Percentiles rank a stretch among this genome's conserved stretches.
phyloP scores from a whole-genome alignment of 1,284 basidiomycete species.

The Tilletia setariae region DNA sequence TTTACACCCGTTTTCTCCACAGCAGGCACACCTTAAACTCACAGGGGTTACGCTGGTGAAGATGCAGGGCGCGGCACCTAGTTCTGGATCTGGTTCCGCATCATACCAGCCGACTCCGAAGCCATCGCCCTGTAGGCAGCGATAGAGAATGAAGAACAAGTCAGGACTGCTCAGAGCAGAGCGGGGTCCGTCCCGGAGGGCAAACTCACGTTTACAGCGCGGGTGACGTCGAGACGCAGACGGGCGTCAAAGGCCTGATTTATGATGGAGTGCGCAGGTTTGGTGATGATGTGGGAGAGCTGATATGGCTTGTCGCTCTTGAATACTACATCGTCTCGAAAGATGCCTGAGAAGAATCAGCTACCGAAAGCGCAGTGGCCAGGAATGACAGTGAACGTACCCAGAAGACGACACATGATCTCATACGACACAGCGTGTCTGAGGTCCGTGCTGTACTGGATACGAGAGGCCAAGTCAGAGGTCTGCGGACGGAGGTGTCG shows the following conservation, averaged over 20 bases:
- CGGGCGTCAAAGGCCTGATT: slow-evolving; percentile 51
- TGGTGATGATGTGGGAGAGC: slow-evolving; percentile 69
- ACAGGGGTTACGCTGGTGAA: slow-evolving; percentile 85
- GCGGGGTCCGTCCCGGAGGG: no score
- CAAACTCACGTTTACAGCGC: slow-evolving; percentile 38
- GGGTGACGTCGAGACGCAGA: slow-evolving; percentile 55
- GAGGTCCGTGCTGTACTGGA: no score
- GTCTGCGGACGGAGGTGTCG: no score
- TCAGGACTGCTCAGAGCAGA: no score
- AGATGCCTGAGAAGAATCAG: background rate
- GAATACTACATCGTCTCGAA: slow-evolving; percentile 29
- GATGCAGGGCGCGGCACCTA: slow-evolving; percentile 68
- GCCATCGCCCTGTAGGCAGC: slow-evolving; percentile 68
- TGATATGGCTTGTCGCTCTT: slow-evolving; percentile 42
- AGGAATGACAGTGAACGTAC: background rate
- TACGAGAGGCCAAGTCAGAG: no score
- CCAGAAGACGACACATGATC: slow-evolving; percentile 7
- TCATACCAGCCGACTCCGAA: slow-evolving; percentile 82
- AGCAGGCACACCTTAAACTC: no score
- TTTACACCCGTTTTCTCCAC: background rate
- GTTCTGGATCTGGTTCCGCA: slow-evolving; percentile 30
- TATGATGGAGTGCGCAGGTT: slow-evolving; percentile 83
- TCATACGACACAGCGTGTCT: background rate
- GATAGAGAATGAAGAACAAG: background rate
- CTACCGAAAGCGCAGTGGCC: background rate